Conservation (phyloP, 163 green algal species). For the Scenedesmus sp. region DNA sequence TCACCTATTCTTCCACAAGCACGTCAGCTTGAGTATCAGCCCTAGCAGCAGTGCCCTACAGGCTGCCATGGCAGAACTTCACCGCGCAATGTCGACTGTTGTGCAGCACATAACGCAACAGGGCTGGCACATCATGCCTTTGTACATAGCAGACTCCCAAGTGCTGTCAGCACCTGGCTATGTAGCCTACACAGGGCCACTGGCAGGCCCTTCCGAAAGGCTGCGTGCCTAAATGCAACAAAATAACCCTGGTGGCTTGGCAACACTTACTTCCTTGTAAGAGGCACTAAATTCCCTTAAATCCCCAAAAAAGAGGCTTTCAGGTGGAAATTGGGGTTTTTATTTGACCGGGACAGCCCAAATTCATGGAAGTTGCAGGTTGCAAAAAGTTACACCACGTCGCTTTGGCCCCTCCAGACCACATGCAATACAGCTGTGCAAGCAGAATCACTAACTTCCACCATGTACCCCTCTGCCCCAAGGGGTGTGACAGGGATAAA, state of each 20-base stretch:
- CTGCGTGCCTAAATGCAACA: neutral
- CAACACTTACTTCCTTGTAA: neutral
- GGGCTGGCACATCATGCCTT: too few relatives aligned
- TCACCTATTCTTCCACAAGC: neutral
- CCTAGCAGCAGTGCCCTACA: neutral
- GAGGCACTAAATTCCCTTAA: neutral
- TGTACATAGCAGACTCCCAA: too few relatives aligned
- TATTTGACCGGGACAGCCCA: too few relatives aligned
- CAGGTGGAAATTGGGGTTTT: too few relatives aligned
- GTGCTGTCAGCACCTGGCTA: too few relatives aligned
- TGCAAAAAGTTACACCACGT: too few relatives aligned
- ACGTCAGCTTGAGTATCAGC: neutral
- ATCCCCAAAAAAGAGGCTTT: too few relatives aligned
- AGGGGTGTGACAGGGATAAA: too few relatives aligned
- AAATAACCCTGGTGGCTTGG: neutral
- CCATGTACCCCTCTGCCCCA: too few relatives aligned
- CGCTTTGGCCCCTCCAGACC: neutral
- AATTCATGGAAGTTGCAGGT: too few relatives aligned
- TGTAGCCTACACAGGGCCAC: too few relatives aligned
- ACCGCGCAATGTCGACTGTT: neutral
- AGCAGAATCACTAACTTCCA: neutral
- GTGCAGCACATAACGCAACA: neutral
- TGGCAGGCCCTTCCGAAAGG: too few relatives aligned
- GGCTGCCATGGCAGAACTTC: neutral
- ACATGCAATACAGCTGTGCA: neutral